A percentile compares a stretch with the other conserved stretches of the same genome.
These are phyloP conservation scores for Eucalyptus cloeziana DNA, from an alignment of 345 rosid species.

Conservation along the genomic window DNA sequence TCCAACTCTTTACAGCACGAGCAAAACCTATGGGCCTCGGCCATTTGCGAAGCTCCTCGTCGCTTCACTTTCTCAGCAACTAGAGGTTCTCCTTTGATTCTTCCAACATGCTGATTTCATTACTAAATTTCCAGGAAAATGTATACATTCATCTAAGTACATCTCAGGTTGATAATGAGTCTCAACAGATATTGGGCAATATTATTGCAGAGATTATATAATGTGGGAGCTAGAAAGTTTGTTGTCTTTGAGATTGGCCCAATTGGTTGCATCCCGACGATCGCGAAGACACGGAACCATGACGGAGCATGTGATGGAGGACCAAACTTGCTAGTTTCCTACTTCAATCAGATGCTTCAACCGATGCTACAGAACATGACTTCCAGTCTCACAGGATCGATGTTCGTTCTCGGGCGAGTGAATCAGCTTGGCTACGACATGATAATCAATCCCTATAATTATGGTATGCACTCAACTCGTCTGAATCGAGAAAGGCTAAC, in stretches of 20 bases:
- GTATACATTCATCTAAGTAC: neutral
- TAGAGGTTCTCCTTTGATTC: neutral
- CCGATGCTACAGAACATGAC: conserved; percentile 10
- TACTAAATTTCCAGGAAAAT: neutral
- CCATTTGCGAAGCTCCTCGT: conserved; percentile 14
- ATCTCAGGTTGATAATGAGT: neutral
- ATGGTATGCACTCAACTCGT: conserved; percentile 1
- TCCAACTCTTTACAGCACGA: neutral
- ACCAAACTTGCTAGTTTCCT: conserved; percentile 3
- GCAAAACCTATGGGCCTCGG: neutral
- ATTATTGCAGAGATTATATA: conserved; percentile 11
- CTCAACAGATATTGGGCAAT: neutral
- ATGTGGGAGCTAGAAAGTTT: conserved; percentile 25
- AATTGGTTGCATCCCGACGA: conserved; percentile 26
- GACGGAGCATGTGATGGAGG: conserved; percentile 15
- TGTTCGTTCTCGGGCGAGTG: conserved; percentile 8
- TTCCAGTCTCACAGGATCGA: conserved; percentile 6
- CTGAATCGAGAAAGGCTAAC: neutral
- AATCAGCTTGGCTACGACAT: conserved; percentile 17
- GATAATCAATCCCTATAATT: conserved; percentile 13
- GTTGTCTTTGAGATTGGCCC: conserved; percentile 33
- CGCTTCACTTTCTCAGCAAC: neutral
- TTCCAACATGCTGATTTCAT: neutral
- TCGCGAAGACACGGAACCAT: neutral
- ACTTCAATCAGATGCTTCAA: conserved; percentile 16